Evolutionary conservation across 768 basidiomycete species (phyloP), one percentile per base, ranked within the genome.

Genomic region (Phaffia tasmanica): DNA sequence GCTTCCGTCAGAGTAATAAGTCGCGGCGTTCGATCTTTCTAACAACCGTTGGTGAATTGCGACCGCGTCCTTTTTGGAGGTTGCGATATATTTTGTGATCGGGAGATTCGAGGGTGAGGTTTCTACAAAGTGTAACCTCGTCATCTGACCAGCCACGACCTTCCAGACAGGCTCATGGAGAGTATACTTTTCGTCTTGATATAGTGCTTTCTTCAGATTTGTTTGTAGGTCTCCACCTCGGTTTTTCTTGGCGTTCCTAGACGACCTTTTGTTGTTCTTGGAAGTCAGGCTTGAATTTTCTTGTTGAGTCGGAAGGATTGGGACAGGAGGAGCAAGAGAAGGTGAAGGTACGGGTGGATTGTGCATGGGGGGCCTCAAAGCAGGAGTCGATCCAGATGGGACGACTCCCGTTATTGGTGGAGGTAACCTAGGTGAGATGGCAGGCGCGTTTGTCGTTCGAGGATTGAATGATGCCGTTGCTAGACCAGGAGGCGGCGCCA

Each of bases 21-120:
- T 64, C 2, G 67, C 62, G 15, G 61, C 51, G 30, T 21, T 23
- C 0, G 57, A 46, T 35, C 59, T 63, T 21, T 69, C 63, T 50
- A 69, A 59, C 50, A 69, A 47, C 0, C 67, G 62, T 14, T 57
- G 32, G 63, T 69, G 67, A 29, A 69, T 60, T 23, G 67, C 47
- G 27, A 69, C 55, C 16, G 67, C 67, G 19, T 69, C 67, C n/a
- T 25, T 29, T 51, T 69, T 69, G 3, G 50, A 53, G 25, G 67
- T 69, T 21, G 67, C 67, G 29, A 69, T 69, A 49, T 63, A 42
- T 50, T 69, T 69, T 50, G 67, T 63, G 67, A 69, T 64, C 50
- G 67, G 67, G 11, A 69, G 67, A 25, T 69, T 57, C 15, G 67
- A 59, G 23, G 62, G 62, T 16, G 61, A 62, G 50, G 66, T 67